Evolutionary conservation across 306 rosid species (phyloP), one percentile per base, ranked within the genome.

Genomic region (Pyrus communis): DNA sequence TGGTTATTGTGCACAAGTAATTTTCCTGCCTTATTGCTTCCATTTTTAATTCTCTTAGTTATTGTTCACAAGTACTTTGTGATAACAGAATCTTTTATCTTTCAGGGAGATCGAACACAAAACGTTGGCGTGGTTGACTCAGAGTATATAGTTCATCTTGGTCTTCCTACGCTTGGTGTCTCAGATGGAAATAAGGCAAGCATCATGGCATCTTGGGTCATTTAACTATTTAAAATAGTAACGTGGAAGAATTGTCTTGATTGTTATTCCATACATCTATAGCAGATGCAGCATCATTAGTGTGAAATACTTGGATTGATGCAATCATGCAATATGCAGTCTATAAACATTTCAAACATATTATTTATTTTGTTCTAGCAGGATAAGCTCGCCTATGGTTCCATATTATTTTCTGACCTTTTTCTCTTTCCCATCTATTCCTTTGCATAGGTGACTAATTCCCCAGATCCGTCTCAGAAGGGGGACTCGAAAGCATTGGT

Each of bases 1-100:
- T 9, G 98, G 98, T 46, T 94, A 94, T 76, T 94, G 98, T 85
- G 96, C 98, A 33, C 97, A 86, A 87, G 98, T 91, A 86, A 87
- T 64, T 73, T 62, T 60, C 46, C 40, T 17, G 15, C 69, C 78
- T 80, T 38, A 11, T 45, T n/a, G 33, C 21, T 82, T 78, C 81
- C 45, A 63, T 60, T 59, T 61, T 7, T 10, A 51, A 35, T 51
- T 61, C 45, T 57, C 66, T 65, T 81, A 52, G 40, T 31, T 45
- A 55, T 51, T 51, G 55, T 51, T 7, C 55, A 49, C 55, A 15
- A 2, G 21, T 70, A 21, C 61, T 75, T 51, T 55, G 59, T 84
- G 65, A 73, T 73, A 38, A 75, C 25, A 68, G 46, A 74, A 67
- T 82, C 10, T 35, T 71, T 82, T 57, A 9, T 61, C 18, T 85